These are phyloP conservation scores for Monascus ruber DNA, from an alignment of 2,329 filamentous ascomycete species.

Conservation along the genomic window DNA sequence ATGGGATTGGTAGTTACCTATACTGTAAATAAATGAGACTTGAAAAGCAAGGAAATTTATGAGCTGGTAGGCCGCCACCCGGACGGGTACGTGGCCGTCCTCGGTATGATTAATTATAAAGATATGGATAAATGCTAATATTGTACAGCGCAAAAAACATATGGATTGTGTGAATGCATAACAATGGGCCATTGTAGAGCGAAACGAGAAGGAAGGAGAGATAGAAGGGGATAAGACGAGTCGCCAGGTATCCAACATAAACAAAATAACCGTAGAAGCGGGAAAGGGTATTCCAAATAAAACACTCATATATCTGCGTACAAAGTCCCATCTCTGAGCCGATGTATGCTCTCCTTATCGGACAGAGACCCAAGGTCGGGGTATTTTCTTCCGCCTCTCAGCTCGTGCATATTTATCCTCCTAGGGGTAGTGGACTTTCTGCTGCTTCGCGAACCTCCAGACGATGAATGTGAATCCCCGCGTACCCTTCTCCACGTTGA, in stretches of 20 bases:
- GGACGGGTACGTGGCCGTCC: too few relatives aligned
- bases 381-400: slow-evolving; percentile 31
- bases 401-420: slow-evolving; percentile 31
- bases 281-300: not conserved
- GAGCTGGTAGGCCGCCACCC: too few relatives aligned
- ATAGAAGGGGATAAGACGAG: too few relatives aligned
- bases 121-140: too few relatives aligned
- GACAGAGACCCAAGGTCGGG: slow-evolving; percentile 29
- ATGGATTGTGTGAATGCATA: too few relatives aligned
- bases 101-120: too few relatives aligned
- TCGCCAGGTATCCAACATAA: not conserved
- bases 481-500: slow-evolving; percentile 9
- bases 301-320: slow-evolving; percentile 27
- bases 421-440: slow-evolving; percentile 14
- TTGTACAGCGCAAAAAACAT: too few relatives aligned
- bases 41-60: too few relatives aligned
- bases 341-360: slow-evolving; percentile 1
- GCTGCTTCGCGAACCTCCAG: slow-evolving; percentile 15
- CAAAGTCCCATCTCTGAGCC: slow-evolving; percentile 26
- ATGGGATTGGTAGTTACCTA: not conserved
- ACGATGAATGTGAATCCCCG: slow-evolving; percentile 11
- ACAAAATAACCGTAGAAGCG: not conserved
- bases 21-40: too few relatives aligned
- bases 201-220: too few relatives aligned
- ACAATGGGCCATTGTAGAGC: too few relatives aligned